A percentile compares a stretch with the other conserved stretches of the same genome.
These are phyloP conservation scores for Cucurbita pepo DNA, from an alignment of 306 rosid species.

Conservation along the genomic window DNA sequence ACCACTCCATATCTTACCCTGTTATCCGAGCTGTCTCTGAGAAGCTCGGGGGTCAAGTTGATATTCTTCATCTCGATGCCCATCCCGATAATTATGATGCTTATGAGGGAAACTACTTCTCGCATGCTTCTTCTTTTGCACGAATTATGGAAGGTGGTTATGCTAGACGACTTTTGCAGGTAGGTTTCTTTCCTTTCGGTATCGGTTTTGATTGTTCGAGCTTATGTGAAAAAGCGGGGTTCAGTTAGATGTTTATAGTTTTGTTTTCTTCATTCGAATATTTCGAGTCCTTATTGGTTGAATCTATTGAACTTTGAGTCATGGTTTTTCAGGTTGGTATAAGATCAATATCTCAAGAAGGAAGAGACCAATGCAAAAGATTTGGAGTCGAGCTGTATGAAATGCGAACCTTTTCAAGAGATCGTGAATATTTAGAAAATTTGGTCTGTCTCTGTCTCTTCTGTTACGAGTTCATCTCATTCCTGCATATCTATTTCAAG, in stretches of 20 bases:
- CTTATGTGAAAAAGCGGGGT: not conserved
- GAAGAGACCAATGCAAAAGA: slow-evolving; percentile 73
- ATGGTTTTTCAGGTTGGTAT: slow-evolving; percentile 62
- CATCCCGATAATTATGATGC: slow-evolving; percentile 80
- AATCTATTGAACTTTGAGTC: not conserved
- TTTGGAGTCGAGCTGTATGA: slow-evolving; percentile 92
- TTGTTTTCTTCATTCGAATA: not conserved
- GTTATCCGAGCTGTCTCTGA: slow-evolving; percentile 79
- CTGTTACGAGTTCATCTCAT: not conserved
- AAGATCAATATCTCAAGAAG: slow-evolving; percentile 72
- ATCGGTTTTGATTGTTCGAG: not conserved
- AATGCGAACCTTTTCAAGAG: slow-evolving; percentile 81
- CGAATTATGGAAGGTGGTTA: slow-evolving; percentile 94
- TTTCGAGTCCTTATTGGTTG: not conserved
- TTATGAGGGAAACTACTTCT: slow-evolving; percentile 78
- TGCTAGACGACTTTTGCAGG: slow-evolving; percentile 92
- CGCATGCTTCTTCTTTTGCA: slow-evolving; percentile 96
- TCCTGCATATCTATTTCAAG: not conserved
- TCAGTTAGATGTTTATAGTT: not conserved
- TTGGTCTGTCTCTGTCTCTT: slow-evolving; percentile 36
- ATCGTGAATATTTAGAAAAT: slow-evolving; percentile 56
- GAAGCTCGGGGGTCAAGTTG: slow-evolving; percentile 90
- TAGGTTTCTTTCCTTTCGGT: slow-evolving; percentile 11
- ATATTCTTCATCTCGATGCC: slow-evolving; percentile 92
- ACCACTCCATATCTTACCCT: slow-evolving; percentile 90